Conservation (phyloP, 805 yeast species). For the Debaryomyces prosopidis region DNA sequence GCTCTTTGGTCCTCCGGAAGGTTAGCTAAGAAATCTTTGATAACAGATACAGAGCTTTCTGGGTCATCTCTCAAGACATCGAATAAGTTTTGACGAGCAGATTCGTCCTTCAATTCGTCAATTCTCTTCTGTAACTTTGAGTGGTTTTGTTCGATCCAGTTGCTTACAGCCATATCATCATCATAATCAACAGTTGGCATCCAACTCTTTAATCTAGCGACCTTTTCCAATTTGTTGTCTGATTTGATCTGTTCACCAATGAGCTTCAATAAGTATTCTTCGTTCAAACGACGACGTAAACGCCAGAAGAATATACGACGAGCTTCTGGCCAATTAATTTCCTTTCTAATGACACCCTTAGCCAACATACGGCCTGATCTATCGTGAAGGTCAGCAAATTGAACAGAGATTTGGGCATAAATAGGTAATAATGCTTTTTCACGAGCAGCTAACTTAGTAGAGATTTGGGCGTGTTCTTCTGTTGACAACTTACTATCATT, state of each 20-base stretch:
- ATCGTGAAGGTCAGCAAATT: constrained; percentile 97
- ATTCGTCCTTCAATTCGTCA: constrained; percentile 64
- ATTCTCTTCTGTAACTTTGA: constrained; percentile 58
- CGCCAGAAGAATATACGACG: constrained; percentile 99
- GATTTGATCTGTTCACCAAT: constrained; percentile 61
- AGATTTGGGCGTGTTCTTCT: constrained; percentile 66
- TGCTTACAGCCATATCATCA: constrained; percentile 75
- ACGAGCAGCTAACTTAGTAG: constrained; percentile 70
- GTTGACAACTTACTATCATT: constrained; percentile 51
- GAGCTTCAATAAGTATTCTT: constrained; percentile 80
- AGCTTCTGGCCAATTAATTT: constrained; percentile 80
- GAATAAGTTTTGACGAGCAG: constrained; percentile 64
- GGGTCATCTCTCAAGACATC: constrained; percentile 44
- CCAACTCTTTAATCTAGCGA: constrained; percentile 87
- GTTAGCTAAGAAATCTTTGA: constrained; percentile 35
- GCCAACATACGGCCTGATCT: constrained; percentile 97
- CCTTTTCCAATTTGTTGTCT: constrained; percentile 70
- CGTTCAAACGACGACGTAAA: constrained; percentile 90
- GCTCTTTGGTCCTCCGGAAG: constrained; percentile 38
- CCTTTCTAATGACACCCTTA: constrained; percentile 85
- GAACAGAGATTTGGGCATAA: constrained; percentile 89
- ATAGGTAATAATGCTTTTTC: constrained; percentile 81
- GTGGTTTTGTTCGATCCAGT: constrained; percentile 83
- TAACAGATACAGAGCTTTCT: constrained; percentile 26
- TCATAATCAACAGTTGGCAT: constrained; percentile 71